Percentiles rank a stretch among this genome's conserved stretches.
Conservation (phyloP, 768 basidiomycete genomes). For the Mrakia gelida region DNA sequence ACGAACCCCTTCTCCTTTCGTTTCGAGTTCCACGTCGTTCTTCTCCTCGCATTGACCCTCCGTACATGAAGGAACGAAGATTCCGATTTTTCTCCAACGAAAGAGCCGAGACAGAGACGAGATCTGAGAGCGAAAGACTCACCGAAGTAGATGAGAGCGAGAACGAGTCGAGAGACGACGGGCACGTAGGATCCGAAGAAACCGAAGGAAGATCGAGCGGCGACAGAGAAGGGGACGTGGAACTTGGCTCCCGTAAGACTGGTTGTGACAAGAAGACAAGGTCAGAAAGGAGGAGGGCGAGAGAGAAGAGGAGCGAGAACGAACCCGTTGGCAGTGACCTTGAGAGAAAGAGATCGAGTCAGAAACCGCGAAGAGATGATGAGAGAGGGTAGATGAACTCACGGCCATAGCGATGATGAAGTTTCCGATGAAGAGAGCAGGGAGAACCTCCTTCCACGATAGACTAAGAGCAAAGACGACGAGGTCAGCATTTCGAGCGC, state of each 20-base stretch:
- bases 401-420: slow-evolving; percentile 4
- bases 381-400: background rate
- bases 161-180: slow-evolving; percentile 21
- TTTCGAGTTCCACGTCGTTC: too few relatives aligned
- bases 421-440: slow-evolving; percentile 19
- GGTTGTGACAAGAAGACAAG: background rate
- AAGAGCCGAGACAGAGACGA: background rate
- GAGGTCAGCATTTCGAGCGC: background rate
- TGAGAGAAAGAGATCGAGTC: background rate
- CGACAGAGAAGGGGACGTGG: slow-evolving; percentile 20
- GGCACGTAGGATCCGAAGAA: slow-evolving; percentile 13
- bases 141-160: slow-evolving; percentile 25
- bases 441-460: background rate
- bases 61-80: too few relatives aligned
- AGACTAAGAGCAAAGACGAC: background rate
- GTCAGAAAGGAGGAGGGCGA: background rate
- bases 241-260: background rate
- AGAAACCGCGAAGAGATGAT: background rate
- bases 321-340: background rate
- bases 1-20: too few relatives aligned
- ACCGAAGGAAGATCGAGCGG: background rate
- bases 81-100: too few relatives aligned
- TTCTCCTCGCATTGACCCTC: too few relatives aligned
- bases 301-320: background rate
- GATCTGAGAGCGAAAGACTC: background rate